Conservation (phyloP, 345 rosid species). For the Lumnitzera littorea region DNA sequence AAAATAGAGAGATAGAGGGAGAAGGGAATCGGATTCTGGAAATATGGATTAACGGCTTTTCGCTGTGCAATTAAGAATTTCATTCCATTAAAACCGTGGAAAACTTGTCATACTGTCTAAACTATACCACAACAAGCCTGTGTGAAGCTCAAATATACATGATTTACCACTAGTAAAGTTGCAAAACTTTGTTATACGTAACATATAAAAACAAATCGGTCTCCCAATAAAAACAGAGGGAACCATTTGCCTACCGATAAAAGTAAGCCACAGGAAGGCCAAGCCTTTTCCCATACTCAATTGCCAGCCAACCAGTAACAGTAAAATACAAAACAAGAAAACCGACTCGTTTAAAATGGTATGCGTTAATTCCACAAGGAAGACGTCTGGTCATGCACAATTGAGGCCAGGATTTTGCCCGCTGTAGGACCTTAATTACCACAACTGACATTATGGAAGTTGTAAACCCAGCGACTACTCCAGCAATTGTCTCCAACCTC, state of each 20-base stretch:
- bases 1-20: too few species aligned
- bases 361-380: slow-evolving; percentile 5
- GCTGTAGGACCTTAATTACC: slow-evolving; percentile 28
- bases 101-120: too few species aligned
- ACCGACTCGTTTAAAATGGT: slow-evolving; percentile 45
- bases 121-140: too few species aligned
- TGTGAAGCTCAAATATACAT: too few species aligned
- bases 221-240: background rate
- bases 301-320: slow-evolving; percentile 48
- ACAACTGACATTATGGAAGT: slow-evolving; percentile 48
- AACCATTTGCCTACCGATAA: background rate
- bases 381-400: slow-evolving; percentile 8
- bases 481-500: slow-evolving; percentile 50
- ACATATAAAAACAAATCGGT: too few species aligned
- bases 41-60: too few species aligned
- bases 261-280: slow-evolving; percentile 31
- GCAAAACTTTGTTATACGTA: too few species aligned
- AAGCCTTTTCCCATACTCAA: slow-evolving; percentile 41
- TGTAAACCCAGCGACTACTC: slow-evolving; percentile 47
- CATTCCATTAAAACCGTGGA: too few species aligned
- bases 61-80: too few species aligned
- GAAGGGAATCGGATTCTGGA: too few species aligned
- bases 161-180: too few species aligned
- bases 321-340: slow-evolving; percentile 50
- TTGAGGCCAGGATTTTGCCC: slow-evolving; percentile 30